Percentiles rank a stretch among this genome's conserved stretches.
Conservation (phyloP, 1,284 basidiomycete species). For the Heterobasidion occidentale region DNA sequence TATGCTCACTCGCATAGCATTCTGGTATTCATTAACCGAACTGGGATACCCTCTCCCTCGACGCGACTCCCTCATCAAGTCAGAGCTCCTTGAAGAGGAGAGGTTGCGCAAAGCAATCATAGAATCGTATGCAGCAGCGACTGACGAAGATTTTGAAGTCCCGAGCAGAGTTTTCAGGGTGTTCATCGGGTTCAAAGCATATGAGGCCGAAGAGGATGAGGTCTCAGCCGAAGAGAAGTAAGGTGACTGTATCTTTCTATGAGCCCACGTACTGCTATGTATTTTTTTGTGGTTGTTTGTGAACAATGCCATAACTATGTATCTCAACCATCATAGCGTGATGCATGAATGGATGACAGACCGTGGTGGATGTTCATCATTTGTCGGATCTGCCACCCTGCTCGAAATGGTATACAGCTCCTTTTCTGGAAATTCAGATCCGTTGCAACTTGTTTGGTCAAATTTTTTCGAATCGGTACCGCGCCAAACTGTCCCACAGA, state of each 20-base stretch:
- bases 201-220: conserved; percentile 10
- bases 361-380: background rate
- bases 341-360: too few relatives aligned
- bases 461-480: conserved; percentile 3
- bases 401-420: background rate
- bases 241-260: conserved; percentile 3
- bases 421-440: background rate
- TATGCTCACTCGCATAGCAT: conserved; percentile 57
- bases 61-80: conserved; percentile 55
- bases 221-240: background rate
- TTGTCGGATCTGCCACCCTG: conserved; percentile 1
- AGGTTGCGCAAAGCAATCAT: conserved; percentile 55
- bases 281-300: background rate
- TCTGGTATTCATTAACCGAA: conserved; percentile 58
- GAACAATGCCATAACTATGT: too few relatives aligned
- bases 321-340: too few relatives aligned
- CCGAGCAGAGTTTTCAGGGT: conserved; percentile 54
- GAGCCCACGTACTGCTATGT: background rate
- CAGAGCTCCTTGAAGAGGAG: conserved; percentile 62
- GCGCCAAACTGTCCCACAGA: background rate
- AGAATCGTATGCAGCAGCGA: conserved; percentile 46
- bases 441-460: conserved; percentile 2
- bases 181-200: conserved; percentile 51
- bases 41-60: conserved; percentile 56
- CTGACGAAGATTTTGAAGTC: conserved; percentile 45